phyloP scores from a whole-genome alignment of 139 green algal species.

The Tetradesmus lagerheimii region DNA sequence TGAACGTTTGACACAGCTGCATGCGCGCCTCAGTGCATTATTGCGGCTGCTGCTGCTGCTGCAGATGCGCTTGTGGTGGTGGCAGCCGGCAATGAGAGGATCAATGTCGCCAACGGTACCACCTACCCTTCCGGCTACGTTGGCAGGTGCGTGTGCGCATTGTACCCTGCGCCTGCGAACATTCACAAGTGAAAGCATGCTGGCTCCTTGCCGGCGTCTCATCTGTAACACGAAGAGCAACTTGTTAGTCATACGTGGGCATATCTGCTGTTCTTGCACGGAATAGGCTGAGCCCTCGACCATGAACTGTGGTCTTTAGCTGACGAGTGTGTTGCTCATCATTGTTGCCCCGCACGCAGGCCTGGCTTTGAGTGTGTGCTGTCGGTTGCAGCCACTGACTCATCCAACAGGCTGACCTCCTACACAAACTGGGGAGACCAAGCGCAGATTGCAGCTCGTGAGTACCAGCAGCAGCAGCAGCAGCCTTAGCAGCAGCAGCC shows the following conservation, averaged over 20 bases:
- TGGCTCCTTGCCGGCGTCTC: too few relatives aligned
- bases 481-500: background rate
- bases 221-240: too few relatives aligned
- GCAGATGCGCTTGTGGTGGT: background rate
- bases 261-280: too few relatives aligned
- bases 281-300: too few relatives aligned
- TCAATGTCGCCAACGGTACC: background rate
- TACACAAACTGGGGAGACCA: background rate
- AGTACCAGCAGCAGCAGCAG: background rate
- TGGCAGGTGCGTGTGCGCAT: background rate
- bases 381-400: background rate
- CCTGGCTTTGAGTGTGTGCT: conserved; percentile 10
- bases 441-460: background rate
- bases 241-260: too few relatives aligned
- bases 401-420: background rate
- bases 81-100: background rate
- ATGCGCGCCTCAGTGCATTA: background rate
- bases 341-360: background rate
- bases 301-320: too few relatives aligned
- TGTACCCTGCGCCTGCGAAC: too few relatives aligned
- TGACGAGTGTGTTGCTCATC: too few relatives aligned
- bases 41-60: background rate
- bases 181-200: too few relatives aligned
- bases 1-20: too few relatives aligned
- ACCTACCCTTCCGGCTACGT: background rate